These are phyloP conservation scores for Chalciporus sphaerocephalus DNA, from an alignment of 768 basidiomycete genomes.

Conservation along the genomic window DNA sequence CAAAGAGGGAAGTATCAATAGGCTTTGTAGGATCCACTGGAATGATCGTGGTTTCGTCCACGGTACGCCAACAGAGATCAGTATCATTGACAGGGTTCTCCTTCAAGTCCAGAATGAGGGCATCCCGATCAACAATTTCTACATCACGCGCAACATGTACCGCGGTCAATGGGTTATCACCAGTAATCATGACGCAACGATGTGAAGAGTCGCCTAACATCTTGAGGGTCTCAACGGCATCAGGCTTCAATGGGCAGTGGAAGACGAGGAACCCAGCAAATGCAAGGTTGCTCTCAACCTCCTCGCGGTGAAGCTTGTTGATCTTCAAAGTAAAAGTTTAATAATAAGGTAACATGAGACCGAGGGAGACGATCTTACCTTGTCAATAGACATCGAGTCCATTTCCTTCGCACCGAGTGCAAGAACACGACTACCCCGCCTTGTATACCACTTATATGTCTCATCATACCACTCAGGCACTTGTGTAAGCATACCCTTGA, in stretches of 20 bases:
- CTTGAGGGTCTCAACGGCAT: constrained; percentile 85
- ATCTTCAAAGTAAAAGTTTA: constrained; percentile 47
- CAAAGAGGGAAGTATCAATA: constrained; percentile 71
- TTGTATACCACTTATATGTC: constrained; percentile 91
- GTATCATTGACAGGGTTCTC: constrained; percentile 70
- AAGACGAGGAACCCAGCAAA: constrained; percentile 99
- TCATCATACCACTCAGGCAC: constrained; percentile 85
- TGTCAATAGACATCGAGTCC: constrained; percentile 63
- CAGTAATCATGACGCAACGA: constrained; percentile 98
- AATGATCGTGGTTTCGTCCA: constrained; percentile 89
- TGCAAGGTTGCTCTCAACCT: constrained; percentile 69
- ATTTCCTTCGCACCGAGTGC: constrained; percentile 87
- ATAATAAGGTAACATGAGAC: not conserved
- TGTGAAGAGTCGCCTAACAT: constrained; percentile 97
- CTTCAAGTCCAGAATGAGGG: constrained; percentile 83
- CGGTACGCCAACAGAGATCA: constrained; percentile 87
- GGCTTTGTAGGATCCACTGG: constrained; percentile 78
- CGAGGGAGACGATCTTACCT: constrained; percentile 43
- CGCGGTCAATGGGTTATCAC: constrained; percentile 96
- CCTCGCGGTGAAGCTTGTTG: constrained; percentile 78
- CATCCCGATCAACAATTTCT: constrained; percentile 94
- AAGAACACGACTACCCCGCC: constrained; percentile 89
- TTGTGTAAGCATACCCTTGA: constrained; percentile 74
- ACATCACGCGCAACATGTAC: constrained; percentile 94
- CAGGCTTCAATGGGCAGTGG: constrained; percentile 94